Conservation (phyloP, 768 basidiomycete species). For the Pleurotus ostreatus region DNA sequence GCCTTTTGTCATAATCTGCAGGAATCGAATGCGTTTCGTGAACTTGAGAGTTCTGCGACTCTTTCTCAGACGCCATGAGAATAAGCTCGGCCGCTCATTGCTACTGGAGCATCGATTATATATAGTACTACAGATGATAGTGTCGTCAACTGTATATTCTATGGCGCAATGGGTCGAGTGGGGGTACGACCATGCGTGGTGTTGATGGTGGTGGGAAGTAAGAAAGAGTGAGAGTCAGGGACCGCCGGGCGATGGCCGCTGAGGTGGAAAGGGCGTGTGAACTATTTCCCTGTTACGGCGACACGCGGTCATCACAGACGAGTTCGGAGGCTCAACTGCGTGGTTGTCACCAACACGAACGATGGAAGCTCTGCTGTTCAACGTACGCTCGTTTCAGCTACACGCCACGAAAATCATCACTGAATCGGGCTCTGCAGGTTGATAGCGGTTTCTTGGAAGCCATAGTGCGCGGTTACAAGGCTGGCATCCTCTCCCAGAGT, state of each 20-base stretch:
- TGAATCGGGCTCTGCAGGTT: slow-evolving; percentile 38
- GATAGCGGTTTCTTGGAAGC: slow-evolving; percentile 75
- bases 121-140: background rate
- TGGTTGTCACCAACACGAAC: slow-evolving; percentile 7
- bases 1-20: slow-evolving; percentile 25
- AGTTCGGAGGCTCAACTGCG: background rate
- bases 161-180: background rate
- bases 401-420: background rate
- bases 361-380: slow-evolving; percentile 91
- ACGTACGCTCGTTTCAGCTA: slow-evolving; percentile 42
- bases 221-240: background rate
- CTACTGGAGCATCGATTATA: background rate
- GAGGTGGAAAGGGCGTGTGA: too few species aligned
- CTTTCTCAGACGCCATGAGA: slow-evolving; percentile 5
- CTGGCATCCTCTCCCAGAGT: slow-evolving; percentile 81
- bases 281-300: too few species aligned
- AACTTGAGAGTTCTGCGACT: slow-evolving; percentile 8
- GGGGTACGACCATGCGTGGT: too few species aligned
- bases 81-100: slow-evolving; percentile 5
- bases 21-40: slow-evolving; percentile 10
- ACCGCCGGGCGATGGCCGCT: too few species aligned
- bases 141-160: background rate
- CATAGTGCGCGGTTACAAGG: slow-evolving; percentile 89
- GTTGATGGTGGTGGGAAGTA: too few species aligned
- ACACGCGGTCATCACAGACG: too few species aligned